Evolutionary conservation across 441 rosid genomes (phyloP), one percentile per base, ranked within the genome.

Genomic region (Rhodomyrtus psidioides): DNA sequence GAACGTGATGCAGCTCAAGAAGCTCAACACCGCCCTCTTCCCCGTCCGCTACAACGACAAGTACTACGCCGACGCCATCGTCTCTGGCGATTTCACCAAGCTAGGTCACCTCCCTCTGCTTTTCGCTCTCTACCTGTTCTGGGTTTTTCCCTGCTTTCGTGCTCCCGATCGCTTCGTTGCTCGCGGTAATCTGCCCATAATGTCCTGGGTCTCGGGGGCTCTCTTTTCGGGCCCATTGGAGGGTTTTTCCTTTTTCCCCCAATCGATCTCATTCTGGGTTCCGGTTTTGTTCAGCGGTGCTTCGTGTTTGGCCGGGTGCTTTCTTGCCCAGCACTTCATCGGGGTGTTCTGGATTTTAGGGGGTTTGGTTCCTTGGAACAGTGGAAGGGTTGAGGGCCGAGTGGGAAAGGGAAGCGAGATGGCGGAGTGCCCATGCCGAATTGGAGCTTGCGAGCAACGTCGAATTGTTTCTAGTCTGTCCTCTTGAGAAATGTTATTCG

Each of bases 1-100:
- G 93, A 97, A 94, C 90, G 82, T 94, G 93, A 97, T 95, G 98
- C 97, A 94, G 94, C 96, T 96, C 24, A 95, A 92, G 97, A 97
- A 95, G 90, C 97, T 97, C 90, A 97, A 96, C 88, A 91, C 93
- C n/a, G 98, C 92, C 82, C 91, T 97, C 87, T 97, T 97, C 91
- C 97, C 98, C 30, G 97, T 95, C 90, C 98, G 96, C 53, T 96
- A 97, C 90, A 97, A 94, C 91, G 97, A 96, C 75, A 97, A 96
- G 90, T 97, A 96, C 85, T 97, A 97, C 89, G 89, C 92, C 30
- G 98, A 97, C 89, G 95, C 98, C 76, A 96, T 96, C 83, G 92
- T 94, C 59, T 92, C 98, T n/a, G 96, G 95, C 84, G 98, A 96
- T 83, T 97, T 94, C 92, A 96, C 98, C 87, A 95, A 93, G 90